Base-by-base conservation (phyloP, 2,329 filamentous ascomycete species). In the Pyricularia sp. region DNA sequence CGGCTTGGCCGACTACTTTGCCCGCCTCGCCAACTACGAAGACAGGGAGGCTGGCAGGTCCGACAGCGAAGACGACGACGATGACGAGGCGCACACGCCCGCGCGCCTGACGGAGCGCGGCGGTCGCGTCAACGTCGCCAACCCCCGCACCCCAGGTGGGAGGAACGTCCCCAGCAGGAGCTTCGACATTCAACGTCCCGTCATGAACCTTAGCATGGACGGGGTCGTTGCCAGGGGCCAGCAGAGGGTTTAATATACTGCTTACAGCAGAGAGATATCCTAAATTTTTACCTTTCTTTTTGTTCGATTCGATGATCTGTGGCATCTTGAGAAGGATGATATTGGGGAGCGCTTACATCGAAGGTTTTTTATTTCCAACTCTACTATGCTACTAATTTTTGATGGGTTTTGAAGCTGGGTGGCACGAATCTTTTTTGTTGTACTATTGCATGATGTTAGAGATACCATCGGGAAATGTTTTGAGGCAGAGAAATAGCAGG, bases 1-100 rank as follows among this genome's bases (percentile, higher is more conserved):
- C 78, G 76, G 87, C 0, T 75, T 96, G 61, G 89, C 91, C 1
- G 93, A 96, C 71, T 97, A 97, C 74, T 97, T 97, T 73, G 81
- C 88, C 0, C 85, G 93, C 0, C 77, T 96, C 53, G 89, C 89
- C 0, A 84, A 91, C 68, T 88, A 90, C 65, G 88, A 91, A 2
- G 77, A 78, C 24, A 63, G 64, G 16, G 10, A 60, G 9, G 44
- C 53, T 4, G 53, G 24, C 9, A 2, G 24, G 22, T 44, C 40
- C 4, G 65, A 55, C 22, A 60, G 12, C 5, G 78, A 79, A n/a
- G 73, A 74, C 73, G 63, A 77, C 69, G 71, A 71, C 62, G 73
- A 78, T 66, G 71, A 75, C 44, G 72, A 75, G 16, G 70, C 74
- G 30, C 70, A 68, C 13, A 68, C 66, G 40, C 75, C 73, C 0